These are phyloP conservation scores for Kodamaea arcana DNA, from an alignment of 1,139 yeast genomes.

Conservation along the genomic window DNA sequence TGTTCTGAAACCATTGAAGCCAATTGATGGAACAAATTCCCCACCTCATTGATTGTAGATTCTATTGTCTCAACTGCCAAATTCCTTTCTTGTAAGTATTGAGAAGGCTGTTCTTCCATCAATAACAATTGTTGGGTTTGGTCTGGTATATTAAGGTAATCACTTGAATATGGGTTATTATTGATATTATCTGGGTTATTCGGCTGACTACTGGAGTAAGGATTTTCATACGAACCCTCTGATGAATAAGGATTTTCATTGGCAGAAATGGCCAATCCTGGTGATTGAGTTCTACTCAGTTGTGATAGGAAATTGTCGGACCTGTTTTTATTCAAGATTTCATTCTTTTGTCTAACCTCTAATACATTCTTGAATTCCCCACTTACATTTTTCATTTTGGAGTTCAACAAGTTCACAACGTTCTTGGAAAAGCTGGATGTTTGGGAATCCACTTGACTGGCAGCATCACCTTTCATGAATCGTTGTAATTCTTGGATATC, in stretches of 20 bases:
- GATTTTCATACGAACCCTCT: slow-evolving; percentile 3
- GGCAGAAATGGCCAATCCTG: slow-evolving; percentile 1
- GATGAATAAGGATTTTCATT: slow-evolving; percentile 45
- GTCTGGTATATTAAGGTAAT: slow-evolving; percentile 58
- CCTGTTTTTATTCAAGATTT: slow-evolving; percentile 73
- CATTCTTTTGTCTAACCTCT: slow-evolving; percentile 82
- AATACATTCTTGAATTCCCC: slow-evolving; percentile 87
- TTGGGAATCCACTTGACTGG: slow-evolving; percentile 53
- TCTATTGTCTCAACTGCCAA: slow-evolving; percentile 95
- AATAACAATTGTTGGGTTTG: slow-evolving; percentile 72
- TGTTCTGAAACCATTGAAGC: slow-evolving; percentile 98
- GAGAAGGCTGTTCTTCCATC: slow-evolving; percentile 72
- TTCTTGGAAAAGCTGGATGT: slow-evolving; percentile 73
- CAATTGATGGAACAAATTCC: slow-evolving; percentile 87
- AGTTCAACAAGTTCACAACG: slow-evolving; percentile 80
- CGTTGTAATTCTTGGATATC: slow-evolving; percentile 63
- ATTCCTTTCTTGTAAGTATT: slow-evolving; percentile 78
- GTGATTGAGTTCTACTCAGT: slow-evolving; percentile 6
- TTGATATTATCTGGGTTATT: slow-evolving; percentile 1
- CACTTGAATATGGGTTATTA: slow-evolving; percentile 24
- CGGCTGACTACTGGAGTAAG: slow-evolving; percentile 1
- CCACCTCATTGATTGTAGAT: slow-evolving; percentile 92
- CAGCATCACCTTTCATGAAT: slow-evolving; percentile 45
- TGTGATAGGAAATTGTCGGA: slow-evolving; percentile 77
- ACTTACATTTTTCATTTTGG: slow-evolving; percentile 85